Evolutionary conservation across 2,329 filamentous ascomycete genomes (phyloP).

Genomic region (Hymenoscyphus infarciens): DNA sequence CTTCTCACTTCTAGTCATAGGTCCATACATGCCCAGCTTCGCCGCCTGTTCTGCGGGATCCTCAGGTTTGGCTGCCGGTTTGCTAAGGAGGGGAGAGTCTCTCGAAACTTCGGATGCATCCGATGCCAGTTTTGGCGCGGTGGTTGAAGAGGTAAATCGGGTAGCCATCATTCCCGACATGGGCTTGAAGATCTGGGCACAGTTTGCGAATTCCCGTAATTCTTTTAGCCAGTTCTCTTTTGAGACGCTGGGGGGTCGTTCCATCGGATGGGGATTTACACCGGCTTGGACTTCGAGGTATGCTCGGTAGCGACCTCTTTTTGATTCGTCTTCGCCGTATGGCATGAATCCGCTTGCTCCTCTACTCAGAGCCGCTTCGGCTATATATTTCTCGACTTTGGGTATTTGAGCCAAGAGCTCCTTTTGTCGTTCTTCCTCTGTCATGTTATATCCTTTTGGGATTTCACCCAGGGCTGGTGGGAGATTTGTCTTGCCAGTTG

Average conservation of each 20-base stretch:
- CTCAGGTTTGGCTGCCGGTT: conserved; percentile 52
- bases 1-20: conserved; percentile 69
- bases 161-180: conserved; percentile 91
- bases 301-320: conserved; percentile 73
- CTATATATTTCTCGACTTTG: conserved; percentile 61
- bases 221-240: conserved; percentile 78
- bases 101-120: conserved; percentile 36
- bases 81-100: conserved; percentile 43
- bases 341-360: conserved; percentile 69
- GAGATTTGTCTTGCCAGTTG: conserved; percentile 72
- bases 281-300: conserved; percentile 79
- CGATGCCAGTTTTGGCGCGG: conserved; percentile 40
- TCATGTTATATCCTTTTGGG: conserved; percentile 59
- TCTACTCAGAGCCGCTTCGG: conserved; percentile 64
- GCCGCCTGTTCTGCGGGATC: conserved; percentile 86
- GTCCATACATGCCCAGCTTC: conserved; percentile 86
- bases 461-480: conserved; percentile 75
- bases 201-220: conserved; percentile 67
- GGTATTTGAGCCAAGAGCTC: conserved; percentile 58
- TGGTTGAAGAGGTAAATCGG: conserved; percentile 75
- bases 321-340: conserved; percentile 77
- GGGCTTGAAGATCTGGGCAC: conserved; percentile 80
- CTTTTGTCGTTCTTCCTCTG: conserved; percentile 59
- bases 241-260: conserved; percentile 41
- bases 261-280: conserved; percentile 54